Evolutionary conservation across 495 filamentous ascomycete genomes (phyloP), one percentile per base, ranked within the genome.

Genomic region (Aspergillus avenaceus): DNA sequence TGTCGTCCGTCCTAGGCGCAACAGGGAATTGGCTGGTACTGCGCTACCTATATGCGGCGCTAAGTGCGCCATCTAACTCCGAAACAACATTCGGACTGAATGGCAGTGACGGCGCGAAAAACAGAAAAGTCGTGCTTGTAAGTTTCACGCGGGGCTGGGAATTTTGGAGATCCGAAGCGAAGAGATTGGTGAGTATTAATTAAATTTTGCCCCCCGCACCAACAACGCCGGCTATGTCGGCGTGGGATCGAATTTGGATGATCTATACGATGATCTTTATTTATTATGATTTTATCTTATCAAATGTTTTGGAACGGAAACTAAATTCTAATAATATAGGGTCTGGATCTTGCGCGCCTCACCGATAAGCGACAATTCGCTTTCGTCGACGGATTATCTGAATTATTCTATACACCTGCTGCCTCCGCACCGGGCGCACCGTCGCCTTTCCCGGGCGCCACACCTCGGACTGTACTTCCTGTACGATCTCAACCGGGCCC

Each of bases 21-120:
- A 82, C 78, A 28, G 77, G 84, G 5, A 89, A 88, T 64, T 92
- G 88, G 88, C 80, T 91, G 13, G 65, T 86, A 12, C 56, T 85
- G 14, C 76, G 85, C 27, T 84, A 80, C 65, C 66, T 91, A 1
- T 74, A 81, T 65, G 75, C 77, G 16, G 70, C 80, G 0, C 71
- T 89, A 29, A 60, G 52, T 37, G 28, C 53, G 5, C 47, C 55
- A 24, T 37, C 63, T 29, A 63, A 49, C 8, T 32, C 59, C 1
- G 54, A 64, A 46, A 31, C 54, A 0, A 42, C 55, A 7, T 45
- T 67, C 28, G 64, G 62, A 9, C 2, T 50, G 22, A 58, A 56
- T 16, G 64, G 55, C 12, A 18, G 41, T 7, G 52, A 64, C 9
- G 56, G 54, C 50, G 60, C 56, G 21, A 60, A 47, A 23, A 70